Evolutionary conservation across 805 yeast species (phyloP).

Genomic region (Kuraishia borneana): DNA sequence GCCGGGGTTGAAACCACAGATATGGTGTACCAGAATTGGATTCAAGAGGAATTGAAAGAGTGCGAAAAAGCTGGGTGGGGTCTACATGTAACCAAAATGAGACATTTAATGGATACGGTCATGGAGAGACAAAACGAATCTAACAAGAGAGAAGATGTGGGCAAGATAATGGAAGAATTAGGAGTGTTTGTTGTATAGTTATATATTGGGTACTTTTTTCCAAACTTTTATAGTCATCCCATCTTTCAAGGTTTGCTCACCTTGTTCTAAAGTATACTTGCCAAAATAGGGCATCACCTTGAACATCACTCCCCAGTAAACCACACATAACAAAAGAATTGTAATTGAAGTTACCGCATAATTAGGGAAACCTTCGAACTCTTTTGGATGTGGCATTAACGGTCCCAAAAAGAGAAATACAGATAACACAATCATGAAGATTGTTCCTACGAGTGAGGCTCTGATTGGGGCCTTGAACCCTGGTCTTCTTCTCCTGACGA

Average conservation of each 20-base stretch:
- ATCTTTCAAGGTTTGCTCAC: conserved; percentile 33
- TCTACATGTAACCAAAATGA: too few relatives aligned
- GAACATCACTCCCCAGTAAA: conserved; percentile 48
- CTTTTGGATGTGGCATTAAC: conserved; percentile 27
- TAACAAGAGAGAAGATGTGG: too few relatives aligned
- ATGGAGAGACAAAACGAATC: too few relatives aligned
- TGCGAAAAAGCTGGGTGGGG: too few relatives aligned
- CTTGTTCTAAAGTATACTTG: conserved; percentile 32
- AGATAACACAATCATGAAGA: conserved; percentile 32
- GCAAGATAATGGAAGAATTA: background rate
- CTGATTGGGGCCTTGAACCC: conserved; percentile 37
- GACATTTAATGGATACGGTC: too few relatives aligned
- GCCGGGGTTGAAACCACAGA: too few relatives aligned
- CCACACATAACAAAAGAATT: conserved; percentile 28
- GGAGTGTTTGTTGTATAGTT: conserved; percentile 4
- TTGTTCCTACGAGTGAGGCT: conserved; percentile 37
- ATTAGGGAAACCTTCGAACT: conserved; percentile 30
- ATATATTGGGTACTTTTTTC: too few relatives aligned
- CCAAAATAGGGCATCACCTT: conserved; percentile 31
- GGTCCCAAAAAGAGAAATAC: conserved; percentile 41
- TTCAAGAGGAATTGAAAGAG: too few relatives aligned
- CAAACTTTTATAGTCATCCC: conserved; percentile 49
- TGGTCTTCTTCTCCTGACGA: conserved; percentile 38
- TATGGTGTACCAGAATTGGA: too few relatives aligned
- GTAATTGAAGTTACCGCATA: conserved; percentile 35